Evolutionary conservation across 495 filamentous ascomycete species (phyloP).

Genomic region (Chaetomium tenue): DNA sequence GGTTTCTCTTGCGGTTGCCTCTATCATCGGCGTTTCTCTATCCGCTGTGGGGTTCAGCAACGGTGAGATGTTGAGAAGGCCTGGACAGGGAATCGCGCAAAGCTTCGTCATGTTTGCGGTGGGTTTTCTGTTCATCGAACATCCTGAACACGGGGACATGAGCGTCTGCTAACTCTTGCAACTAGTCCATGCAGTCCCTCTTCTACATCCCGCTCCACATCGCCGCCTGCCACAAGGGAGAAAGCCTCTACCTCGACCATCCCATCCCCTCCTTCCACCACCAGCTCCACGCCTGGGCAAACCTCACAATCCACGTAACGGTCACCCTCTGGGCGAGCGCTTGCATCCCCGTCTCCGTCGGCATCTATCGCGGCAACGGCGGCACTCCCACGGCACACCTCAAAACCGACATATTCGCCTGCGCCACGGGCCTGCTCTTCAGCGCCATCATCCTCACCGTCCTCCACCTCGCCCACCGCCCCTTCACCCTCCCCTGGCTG

Average conservation of each 20-base stretch:
- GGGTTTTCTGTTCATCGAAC: not conserved
- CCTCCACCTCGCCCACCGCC: slow-evolving; percentile 6
- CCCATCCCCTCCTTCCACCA: slow-evolving; percentile 20
- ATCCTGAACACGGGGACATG: no score
- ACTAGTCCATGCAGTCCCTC: slow-evolving; percentile 22
- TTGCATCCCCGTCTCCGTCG: slow-evolving; percentile 16
- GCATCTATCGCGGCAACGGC: slow-evolving; percentile 17
- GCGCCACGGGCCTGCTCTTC: slow-evolving; percentile 13
- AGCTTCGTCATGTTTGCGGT: slow-evolving; percentile 26
- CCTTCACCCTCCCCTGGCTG: slow-evolving; percentile 23
- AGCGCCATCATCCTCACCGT: slow-evolving; percentile 9
- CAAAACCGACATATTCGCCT: slow-evolving; percentile 23
- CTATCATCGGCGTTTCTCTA: slow-evolving; percentile 14
- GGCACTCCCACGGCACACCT: slow-evolving; percentile 9
- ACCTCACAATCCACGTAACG: slow-evolving; percentile 14
- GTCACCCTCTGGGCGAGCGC: slow-evolving; percentile 16
- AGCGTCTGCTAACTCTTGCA: no score
- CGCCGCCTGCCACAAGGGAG: slow-evolving; percentile 13
- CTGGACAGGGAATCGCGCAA: slow-evolving; percentile 18
- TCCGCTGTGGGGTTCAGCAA: slow-evolving; percentile 16
- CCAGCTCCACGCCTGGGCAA: slow-evolving; percentile 24
- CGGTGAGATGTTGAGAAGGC: not conserved
- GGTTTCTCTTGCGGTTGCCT: slow-evolving; percentile 6
- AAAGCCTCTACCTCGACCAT: slow-evolving; percentile 17
- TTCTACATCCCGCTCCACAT: slow-evolving; percentile 24